Conservation (phyloP, 2,329 filamentous ascomycete species). For the Sphaerulina musiva region DNA sequence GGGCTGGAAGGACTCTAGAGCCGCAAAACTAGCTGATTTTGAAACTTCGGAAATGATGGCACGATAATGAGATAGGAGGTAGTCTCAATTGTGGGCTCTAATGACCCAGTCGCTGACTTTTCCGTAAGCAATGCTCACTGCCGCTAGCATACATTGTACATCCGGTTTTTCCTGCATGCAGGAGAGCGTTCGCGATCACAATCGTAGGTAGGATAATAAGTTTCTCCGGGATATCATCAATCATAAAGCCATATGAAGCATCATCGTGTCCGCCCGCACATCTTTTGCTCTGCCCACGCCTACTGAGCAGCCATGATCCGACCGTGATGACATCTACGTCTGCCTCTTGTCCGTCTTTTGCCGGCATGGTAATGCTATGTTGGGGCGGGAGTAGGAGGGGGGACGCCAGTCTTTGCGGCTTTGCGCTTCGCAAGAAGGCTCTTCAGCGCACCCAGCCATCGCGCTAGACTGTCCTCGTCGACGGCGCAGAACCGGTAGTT, state of each 20-base stretch:
- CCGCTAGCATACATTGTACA: no score
- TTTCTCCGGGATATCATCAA: neutral
- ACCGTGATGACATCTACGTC: neutral
- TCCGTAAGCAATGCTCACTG: no score
- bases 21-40: no score
- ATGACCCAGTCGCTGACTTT: no score
- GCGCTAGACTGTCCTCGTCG: slow-evolving; percentile 74
- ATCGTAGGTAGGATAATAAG: neutral
- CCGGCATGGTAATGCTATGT: neutral
- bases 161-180: no score
- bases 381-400: neutral
- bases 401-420: neutral
- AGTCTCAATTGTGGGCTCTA: no score
- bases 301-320: neutral
- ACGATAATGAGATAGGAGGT: no score
- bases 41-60: no score
- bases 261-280: neutral
- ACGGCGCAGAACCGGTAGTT: slow-evolving; percentile 51
- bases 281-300: neutral
- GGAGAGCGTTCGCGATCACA: neutral
- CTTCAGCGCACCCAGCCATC: slow-evolving; percentile 85
- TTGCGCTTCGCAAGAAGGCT: slow-evolving; percentile 57
- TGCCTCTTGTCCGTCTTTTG: neutral
- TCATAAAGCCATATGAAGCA: neutral
- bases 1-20: no score